Base-by-base conservation (phyloP, 805 yeast genomes). In the Candida quercuum region DNA sequence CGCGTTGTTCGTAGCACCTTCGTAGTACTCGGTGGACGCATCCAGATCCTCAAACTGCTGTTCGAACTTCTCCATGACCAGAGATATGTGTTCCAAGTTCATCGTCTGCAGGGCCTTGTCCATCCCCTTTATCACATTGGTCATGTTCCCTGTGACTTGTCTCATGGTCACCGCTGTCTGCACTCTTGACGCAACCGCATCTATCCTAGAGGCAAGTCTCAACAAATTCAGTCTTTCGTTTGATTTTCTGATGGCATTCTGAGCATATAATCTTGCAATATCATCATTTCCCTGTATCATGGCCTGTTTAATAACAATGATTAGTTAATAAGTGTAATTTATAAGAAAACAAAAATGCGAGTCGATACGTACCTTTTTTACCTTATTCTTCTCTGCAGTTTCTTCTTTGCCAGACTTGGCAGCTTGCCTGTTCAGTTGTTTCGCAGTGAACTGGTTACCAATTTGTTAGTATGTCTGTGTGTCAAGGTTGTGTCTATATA, bases 151-250 rank as follows among this genome's bases (percentile, higher is more conserved):
- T 0, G 96, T 86, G 10, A 93, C 96, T 35, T 86, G 78, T 47
- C 96, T 74, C 99, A 93, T 93, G 0, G 98, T 91, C 6, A 93
- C 97, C 0, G 99, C 99, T 0, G 99, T 93, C 52, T 91, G 97
- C 3, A 93, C 95, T 41, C 99, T 66, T 4, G 94, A 82, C 0
- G 98, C 95, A 18, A 93, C 99, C 0, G 98, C 91, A 62, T 93
- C 99, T 16, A 93, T 86, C 40, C 97, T 66, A 0, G 96, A 86
- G 0, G 96, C 83, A 40, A 93, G 67, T 47, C 91, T 71, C 37
- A 93, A 65, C 38, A 93, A 63, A 55, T 84, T 91, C 37, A 91
- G 68, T 45, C 91, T 68, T 60, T 93, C 99, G 51, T 84, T 85
- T 32, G 84, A 72, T 60, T 93, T 93, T 35, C 99, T 74, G 31